Base-by-base conservation (phyloP, 306 rosid genomes). In the Castanospermum australe region DNA sequence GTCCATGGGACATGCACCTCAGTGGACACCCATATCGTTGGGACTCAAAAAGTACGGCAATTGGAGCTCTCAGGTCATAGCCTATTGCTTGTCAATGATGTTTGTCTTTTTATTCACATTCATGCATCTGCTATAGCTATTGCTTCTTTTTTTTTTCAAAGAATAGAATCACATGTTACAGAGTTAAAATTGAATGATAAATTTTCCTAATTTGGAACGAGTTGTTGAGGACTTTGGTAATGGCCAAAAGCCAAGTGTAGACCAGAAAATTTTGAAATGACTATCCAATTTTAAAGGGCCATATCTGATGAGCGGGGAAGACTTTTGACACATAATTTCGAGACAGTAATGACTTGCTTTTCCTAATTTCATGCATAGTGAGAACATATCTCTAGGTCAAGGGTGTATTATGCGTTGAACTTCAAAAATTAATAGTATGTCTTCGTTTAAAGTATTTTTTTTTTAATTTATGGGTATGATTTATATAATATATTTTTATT, bases 1-100 rank as follows among this genome's bases (percentile, higher is more conserved):
- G 71, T 79, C 88, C 96, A 81, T 70, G 73, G 82, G 86, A 89
- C 66, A 69, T 91, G 93, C 86, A 50, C 48, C 45, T 73, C 4
- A 61, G 38, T 78, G 78, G 86, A 56, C 33, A 33, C 24, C 57
- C n/a, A 36, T 50, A 12, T 67, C 71, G 72, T 65, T 62, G 78
- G 81, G 71, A 52, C 64, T 70, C 56, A 11, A 35, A 74, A 76
- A 72, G 66, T 28, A 44, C 51, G 7, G 2, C 66, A 60, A 22
- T 76, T 73, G 71, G 55, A 75, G 51, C 25, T 82, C 5, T 51
- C 11, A 22, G 54, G 84, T 88, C 86, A 80, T 81, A 70, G 39
- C 32, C 60, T 79, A 61, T 42, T 71, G 66, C 67, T 32, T 79
- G 76, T 82, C 59, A 64, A 60, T 33, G 25, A 33, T 71, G 61